Conservation (phyloP, 805 yeast genomes). For the Yamadazyma akitaensis region DNA sequence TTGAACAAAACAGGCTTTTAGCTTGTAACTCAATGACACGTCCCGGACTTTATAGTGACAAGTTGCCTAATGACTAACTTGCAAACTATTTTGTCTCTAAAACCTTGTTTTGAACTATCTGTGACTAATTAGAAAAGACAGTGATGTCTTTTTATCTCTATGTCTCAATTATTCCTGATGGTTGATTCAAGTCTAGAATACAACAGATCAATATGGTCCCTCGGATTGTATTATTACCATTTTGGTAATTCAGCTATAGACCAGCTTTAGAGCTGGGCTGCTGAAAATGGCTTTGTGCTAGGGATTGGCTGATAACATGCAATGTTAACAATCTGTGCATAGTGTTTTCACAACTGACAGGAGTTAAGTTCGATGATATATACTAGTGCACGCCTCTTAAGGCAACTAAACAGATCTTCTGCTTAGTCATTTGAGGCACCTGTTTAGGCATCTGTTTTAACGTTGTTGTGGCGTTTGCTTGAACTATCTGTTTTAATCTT, state of each 20-base stretch:
- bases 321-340: neutral
- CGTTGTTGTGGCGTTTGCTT: too few relatives aligned
- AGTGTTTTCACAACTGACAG: neutral
- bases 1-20: too few relatives aligned
- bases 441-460: too few relatives aligned
- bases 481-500: too few relatives aligned
- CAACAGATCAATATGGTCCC: neutral
- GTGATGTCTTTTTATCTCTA: neutral
- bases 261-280: neutral
- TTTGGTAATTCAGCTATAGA: neutral
- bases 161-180: too few relatives aligned
- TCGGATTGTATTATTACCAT: neutral
- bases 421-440: too few relatives aligned
- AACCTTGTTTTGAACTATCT: neutral
- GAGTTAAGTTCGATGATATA: neutral
- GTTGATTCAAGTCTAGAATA: neutral
- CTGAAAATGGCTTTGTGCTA: neutral
- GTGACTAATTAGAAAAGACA: neutral
- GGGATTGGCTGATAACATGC: neutral
- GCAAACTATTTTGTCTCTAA: too few relatives aligned
- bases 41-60: too few relatives aligned
- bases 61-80: too few relatives aligned
- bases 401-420: neutral
- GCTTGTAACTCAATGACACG: too few relatives aligned
- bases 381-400: neutral